These are phyloP conservation scores for Nicotiana knightiana DNA, from an alignment of 257 asterid genomes.

Conservation along the genomic window DNA sequence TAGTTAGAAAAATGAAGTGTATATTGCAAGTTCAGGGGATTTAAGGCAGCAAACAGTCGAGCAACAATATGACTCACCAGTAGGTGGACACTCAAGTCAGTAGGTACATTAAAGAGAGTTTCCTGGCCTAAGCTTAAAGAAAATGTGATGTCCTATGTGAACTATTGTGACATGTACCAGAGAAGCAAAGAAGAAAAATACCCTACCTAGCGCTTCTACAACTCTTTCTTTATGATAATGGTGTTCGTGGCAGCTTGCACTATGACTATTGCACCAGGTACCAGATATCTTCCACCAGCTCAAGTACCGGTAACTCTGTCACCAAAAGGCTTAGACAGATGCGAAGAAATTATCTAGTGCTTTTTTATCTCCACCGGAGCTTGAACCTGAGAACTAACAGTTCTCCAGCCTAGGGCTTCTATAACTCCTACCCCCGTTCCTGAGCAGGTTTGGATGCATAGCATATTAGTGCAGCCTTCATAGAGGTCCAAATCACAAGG, in stretches of 20 bases:
- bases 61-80: neutral
- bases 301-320: no score
- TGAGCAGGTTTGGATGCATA: neutral
- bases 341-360: no score
- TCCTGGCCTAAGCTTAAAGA: neutral
- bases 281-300: no score
- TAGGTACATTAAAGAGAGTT: neutral
- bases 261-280: no score
- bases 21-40: neutral
- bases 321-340: no score
- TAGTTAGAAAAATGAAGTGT: neutral
- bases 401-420: neutral
- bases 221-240: neutral
- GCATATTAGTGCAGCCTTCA: neutral
- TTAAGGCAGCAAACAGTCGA: neutral
- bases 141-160: neutral
- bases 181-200: neutral
- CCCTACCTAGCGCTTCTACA: neutral
- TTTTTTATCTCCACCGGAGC: no score
- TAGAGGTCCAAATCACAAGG: neutral
- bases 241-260: no score
- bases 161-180: neutral
- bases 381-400: no score
- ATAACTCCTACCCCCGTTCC: neutral
- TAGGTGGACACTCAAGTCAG: neutral